phyloP scores from a whole-genome alignment of 2,329 filamentous ascomycete genomes.

The Macrophomina pseudophaseolina region DNA sequence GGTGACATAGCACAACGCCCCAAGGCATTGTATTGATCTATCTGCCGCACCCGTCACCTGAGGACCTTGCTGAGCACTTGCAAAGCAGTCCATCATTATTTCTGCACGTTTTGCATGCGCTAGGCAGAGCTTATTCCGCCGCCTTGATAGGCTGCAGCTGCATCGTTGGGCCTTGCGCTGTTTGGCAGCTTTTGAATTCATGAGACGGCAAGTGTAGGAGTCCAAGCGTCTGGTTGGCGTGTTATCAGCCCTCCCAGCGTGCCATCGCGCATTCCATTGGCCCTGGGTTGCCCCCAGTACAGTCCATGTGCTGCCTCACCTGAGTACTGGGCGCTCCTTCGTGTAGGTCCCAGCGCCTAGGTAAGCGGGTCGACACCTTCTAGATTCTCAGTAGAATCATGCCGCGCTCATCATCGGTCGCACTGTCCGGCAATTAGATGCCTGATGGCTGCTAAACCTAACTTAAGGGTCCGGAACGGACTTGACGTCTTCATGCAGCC shows the following conservation, averaged over 20 bases:
- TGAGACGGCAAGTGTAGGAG: conserved; percentile 15
- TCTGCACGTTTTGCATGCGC: conserved; percentile 6
- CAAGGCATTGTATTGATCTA: not conserved
- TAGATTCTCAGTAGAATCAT: conserved; percentile 16
- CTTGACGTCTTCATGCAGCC: conserved; percentile 10
- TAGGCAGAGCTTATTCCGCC: conserved; percentile 5
- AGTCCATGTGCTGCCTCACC: conserved; percentile 7
- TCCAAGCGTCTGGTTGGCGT: not conserved
- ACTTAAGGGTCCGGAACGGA: not conserved
- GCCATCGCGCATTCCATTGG: conserved; percentile 3
- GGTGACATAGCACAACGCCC: conserved; percentile 10
- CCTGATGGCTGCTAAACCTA: not conserved
- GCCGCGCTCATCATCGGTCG: not conserved
- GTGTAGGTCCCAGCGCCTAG: not conserved
- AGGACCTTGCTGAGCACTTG: not conserved
- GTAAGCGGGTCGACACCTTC: not conserved
- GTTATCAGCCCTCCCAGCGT: not conserved
- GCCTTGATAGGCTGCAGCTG: not conserved
- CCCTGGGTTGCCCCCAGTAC: conserved; percentile 9
- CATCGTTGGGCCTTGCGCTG: not conserved
- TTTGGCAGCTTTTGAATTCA: not conserved
- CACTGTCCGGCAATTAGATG: not conserved
- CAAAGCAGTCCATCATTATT: not conserved
- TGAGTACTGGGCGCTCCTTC: conserved; percentile 10
- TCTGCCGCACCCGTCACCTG: conserved; percentile 14